Conservation (phyloP, 345 rosid species). For the Abelmoschus esculentus region DNA sequence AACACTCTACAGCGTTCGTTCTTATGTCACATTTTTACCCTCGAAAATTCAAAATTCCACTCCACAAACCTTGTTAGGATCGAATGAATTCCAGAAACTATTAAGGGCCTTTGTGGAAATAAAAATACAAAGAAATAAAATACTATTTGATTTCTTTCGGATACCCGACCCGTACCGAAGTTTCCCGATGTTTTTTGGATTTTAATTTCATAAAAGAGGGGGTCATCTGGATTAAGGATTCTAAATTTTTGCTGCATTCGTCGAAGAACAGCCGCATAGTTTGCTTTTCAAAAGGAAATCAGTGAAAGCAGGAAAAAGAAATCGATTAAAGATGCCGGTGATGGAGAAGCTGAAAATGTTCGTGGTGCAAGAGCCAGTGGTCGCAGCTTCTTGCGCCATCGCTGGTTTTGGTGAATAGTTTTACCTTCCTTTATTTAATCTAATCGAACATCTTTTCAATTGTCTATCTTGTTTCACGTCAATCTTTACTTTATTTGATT, state of each 20-base stretch:
- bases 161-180: background rate
- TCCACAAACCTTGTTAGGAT: no score
- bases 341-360: constrained; percentile 53
- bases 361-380: constrained; percentile 85
- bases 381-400: constrained; percentile 64
- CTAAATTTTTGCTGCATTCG: background rate
- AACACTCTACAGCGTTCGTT: no score
- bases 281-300: no score
- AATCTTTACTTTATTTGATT: background rate
- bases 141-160: background rate
- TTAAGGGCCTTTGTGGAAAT: no score
- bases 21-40: no score
- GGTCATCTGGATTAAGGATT: background rate
- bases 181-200: background rate
- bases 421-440: background rate
- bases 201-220: background rate
- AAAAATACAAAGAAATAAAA: no score
- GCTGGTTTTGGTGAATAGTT: constrained; percentile 49
- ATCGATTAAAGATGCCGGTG: constrained; percentile 34
- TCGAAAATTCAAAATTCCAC: no score
- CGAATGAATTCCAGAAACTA: no score
- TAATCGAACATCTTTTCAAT: background rate
- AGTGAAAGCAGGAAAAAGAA: background rate
- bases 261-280: background rate
- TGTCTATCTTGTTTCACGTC: background rate